A percentile compares a stretch with the other conserved stretches of the same genome.
Conservation (phyloP, 176 grass and related monocot species). For the Panicum miliaceum region DNA sequence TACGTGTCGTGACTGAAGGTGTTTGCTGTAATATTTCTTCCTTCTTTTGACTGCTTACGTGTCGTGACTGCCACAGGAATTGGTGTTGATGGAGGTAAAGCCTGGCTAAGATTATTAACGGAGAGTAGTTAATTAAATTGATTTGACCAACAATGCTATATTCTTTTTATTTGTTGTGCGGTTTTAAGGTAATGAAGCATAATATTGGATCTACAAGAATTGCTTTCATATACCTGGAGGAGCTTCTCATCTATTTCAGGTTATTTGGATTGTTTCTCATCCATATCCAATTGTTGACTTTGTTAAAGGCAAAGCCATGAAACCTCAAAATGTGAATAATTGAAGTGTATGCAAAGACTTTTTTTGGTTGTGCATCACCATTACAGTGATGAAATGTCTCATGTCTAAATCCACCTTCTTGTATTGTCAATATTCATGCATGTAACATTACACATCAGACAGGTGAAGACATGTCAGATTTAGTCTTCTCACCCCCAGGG, state of each 20-base stretch:
- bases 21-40: conserved; percentile 33
- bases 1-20: conserved; percentile 35
- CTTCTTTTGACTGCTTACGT: conserved; percentile 14
- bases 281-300: background rate
- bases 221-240: conserved; percentile 67
- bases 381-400: background rate
- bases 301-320: background rate
- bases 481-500: background rate
- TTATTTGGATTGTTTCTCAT: conserved; percentile 28
- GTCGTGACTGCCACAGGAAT: conserved; percentile 60
- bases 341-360: background rate
- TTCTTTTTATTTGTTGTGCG: conserved; percentile 12
- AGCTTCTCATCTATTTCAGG: conserved; percentile 81
- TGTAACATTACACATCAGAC: background rate
- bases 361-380: background rate
- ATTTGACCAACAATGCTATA: background rate
- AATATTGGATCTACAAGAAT: conserved; percentile 79
- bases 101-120: background rate
- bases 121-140: background rate
- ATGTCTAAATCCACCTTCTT: background rate
- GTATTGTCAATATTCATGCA: conserved; percentile 9
- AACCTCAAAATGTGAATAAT: background rate
- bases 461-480: conserved; percentile 22
- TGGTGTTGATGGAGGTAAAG: conserved; percentile 87
- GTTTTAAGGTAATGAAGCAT: conserved; percentile 62